These are phyloP conservation scores for Schizochytrium sp. DNA, from an alignment of 108 stramenopile genomes.

Conservation along the genomic window DNA sequence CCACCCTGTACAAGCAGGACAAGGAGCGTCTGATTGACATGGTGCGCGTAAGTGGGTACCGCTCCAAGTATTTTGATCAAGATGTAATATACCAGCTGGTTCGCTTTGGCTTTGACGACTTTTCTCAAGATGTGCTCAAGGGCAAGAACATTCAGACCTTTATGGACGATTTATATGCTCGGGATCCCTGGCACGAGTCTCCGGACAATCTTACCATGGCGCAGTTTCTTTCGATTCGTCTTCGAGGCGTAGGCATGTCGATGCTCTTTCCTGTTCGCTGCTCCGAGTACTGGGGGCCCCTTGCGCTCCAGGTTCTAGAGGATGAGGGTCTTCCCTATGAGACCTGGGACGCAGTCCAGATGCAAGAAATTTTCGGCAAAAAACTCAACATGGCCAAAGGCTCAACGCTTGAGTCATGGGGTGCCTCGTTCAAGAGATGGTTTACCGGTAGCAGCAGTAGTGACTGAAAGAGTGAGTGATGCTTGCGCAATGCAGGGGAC, in stretches of 20 bases:
- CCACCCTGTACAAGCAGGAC: neutral
- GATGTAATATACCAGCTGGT: neutral
- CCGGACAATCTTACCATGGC: neutral
- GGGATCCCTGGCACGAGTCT: neutral
- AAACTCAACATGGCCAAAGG: neutral
- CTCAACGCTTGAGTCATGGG: neutral
- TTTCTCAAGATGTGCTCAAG: neutral
- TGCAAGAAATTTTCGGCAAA: neutral
- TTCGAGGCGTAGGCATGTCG: neutral
- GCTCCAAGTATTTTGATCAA: neutral
- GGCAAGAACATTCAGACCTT: neutral
- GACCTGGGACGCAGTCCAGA: neutral
- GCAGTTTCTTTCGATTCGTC: slow-evolving; percentile 1
- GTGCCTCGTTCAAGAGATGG: neutral
- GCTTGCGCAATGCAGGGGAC: no score
- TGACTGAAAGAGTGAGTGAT: no score
- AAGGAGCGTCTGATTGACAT: neutral
- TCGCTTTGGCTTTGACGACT: slow-evolving; percentile 13
- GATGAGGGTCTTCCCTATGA: slow-evolving; percentile 11
- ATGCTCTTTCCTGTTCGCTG: neutral
- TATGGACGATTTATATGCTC: neutral
- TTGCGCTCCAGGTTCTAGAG: neutral
- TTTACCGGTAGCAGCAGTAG: neutral
- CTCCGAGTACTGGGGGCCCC: neutral
- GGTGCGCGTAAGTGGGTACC: slow-evolving; percentile 5